Conservation (phyloP, 306 rosid genomes). For the Sphenostylis stenocarpa region DNA sequence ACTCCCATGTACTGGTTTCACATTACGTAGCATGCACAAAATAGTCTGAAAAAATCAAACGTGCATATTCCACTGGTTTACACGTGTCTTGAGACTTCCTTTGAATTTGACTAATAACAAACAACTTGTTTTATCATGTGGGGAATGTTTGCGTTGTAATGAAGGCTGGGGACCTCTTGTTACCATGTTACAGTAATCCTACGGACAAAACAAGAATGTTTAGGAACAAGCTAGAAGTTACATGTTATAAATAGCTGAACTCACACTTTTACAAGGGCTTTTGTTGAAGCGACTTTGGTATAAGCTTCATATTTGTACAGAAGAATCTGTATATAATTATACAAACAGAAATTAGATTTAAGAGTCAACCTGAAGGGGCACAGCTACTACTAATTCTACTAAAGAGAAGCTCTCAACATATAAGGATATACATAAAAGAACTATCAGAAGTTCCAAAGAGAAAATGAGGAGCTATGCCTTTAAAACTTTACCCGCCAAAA, state of each 20-base stretch:
- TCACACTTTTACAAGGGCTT: conserved; percentile 51
- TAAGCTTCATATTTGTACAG: conserved; percentile 71
- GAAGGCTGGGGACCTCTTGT: not conserved
- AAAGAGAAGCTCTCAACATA: conserved; percentile 44
- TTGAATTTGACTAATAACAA: not conserved
- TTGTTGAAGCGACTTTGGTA: conserved; percentile 49
- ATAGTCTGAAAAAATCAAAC: not conserved
- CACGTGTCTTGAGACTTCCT: not conserved
- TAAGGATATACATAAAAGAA: conserved; percentile 33
- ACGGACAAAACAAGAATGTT: conserved; percentile 1
- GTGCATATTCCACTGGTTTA: not conserved
- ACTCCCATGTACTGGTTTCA: not conserved
- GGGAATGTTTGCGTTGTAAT: not conserved
- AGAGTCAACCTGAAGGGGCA: conserved; percentile 44
- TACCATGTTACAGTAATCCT: conserved; percentile 3
- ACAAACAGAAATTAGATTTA: conserved; percentile 50
- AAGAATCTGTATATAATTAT: conserved; percentile 55
- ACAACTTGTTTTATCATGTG: not conserved
- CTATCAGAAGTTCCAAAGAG: conserved; percentile 30
- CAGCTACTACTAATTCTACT: conserved; percentile 36
- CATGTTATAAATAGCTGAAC: conserved; percentile 40
- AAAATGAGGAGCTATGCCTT: conserved; percentile 36
- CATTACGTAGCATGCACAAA: not conserved
- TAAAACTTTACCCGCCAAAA: conserved; percentile 41
- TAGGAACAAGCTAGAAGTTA: conserved; percentile 20